These are phyloP conservation scores for Tolypocladium amazonense DNA, from an alignment of 2,329 filamentous ascomycete species.

Conservation along the genomic window DNA sequence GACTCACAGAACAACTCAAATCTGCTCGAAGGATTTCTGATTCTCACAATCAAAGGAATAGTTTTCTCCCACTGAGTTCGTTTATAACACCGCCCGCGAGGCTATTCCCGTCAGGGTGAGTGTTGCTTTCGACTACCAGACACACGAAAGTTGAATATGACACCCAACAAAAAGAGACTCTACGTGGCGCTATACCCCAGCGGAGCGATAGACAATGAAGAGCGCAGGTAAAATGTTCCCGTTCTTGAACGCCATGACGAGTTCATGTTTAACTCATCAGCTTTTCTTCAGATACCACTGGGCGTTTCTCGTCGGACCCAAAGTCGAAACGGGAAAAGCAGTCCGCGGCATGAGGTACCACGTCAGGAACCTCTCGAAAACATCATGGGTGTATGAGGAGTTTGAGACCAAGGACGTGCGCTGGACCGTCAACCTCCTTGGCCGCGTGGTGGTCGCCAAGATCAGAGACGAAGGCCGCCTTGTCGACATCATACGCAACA, in stretches of 20 bases:
- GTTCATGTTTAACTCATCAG: neutral
- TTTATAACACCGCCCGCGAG: neutral
- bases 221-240: constrained; percentile 10
- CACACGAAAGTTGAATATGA: neutral
- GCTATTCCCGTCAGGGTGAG: neutral
- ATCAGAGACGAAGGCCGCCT: constrained; percentile 22
- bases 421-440: constrained; percentile 19
- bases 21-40: neutral
- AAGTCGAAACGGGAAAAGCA: constrained; percentile 5
- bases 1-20: neutral
- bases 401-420: constrained; percentile 7
- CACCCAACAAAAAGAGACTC: constrained; percentile 16
- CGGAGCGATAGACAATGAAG: constrained; percentile 10
- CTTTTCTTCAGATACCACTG: constrained; percentile 15
- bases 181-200: constrained; percentile 21
- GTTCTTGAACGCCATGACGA: neutral
- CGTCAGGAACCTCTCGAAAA: constrained; percentile 14
- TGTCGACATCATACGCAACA: constrained; percentile 16
- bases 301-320: constrained; percentile 19
- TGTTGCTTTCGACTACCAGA: neutral
- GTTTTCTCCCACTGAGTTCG: neutral
- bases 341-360: constrained; percentile 19
- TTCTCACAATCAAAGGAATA: neutral
- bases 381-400: constrained; percentile 18
- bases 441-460: constrained; percentile 27